Base-by-base conservation (phyloP, 2,329 filamentous ascomycete species). In the Fusarium robinianum region DNA sequence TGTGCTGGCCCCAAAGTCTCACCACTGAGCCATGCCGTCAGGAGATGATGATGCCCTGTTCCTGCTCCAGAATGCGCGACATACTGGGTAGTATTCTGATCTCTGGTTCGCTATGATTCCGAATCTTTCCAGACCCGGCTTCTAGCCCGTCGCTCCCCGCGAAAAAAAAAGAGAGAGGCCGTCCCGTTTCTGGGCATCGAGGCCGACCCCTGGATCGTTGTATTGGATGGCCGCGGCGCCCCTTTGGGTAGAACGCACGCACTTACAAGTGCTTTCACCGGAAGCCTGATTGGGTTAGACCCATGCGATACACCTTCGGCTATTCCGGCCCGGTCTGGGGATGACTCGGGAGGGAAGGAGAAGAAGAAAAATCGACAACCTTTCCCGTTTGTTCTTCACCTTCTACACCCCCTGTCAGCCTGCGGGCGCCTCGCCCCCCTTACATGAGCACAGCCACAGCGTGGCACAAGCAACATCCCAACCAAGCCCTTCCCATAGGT, bases 1-100 rank as follows among this genome's bases (percentile, higher is more conserved):
- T 33, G 38, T 25, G 33, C 32, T 38, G 46, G 30, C 37, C 45
- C 32, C 27, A 37, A 51, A 44, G 58, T 61, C 58, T 61, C 53
- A 60, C 58, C 55, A 60, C 49, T 30, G 46, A 41, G 29, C 47
- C 44, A 41, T 23, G 38, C 27, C 42, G 49, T 60, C 58, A 60
- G 58, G 58, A 61, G 58, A 59, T 48, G 45, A 55, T 52, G 41
- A 46, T 29, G 49, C 39, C 17, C 32, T 34, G 23, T 17, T 16
- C 16, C 32, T 45, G 19, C 32, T 19, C 32, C n/a, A 23, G 25
- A 39, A 41, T 46, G 42, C 30, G 42, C 42, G 37, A 46, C 27
- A 41, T 41, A 10, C 23, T 24, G 23, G n/a, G n/a, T n/a, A n/a
- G n/a, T n/a, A 41, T n/a, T 11, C 41, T 48, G 25, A 32, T 29